phyloP scores from a whole-genome alignment of 2,329 filamentous ascomycete species.

The Didymella pinodella region DNA sequence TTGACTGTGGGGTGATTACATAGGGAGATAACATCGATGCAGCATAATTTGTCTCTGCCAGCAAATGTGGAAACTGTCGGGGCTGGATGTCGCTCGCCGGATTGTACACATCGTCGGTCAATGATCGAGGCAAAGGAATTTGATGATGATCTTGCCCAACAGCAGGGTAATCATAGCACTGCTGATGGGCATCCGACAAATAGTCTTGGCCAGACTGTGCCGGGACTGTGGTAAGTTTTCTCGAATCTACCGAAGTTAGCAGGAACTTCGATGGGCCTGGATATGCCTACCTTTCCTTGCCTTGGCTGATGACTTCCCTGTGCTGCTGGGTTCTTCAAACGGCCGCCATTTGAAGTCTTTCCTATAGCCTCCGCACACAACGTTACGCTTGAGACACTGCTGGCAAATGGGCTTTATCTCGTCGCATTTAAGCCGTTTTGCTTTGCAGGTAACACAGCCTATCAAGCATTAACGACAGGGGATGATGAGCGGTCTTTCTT shows the following conservation, averaged over 20 bases:
- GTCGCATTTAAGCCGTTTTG: constrained; percentile 76
- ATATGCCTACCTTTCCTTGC: constrained; percentile 56
- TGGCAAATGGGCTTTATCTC: constrained; percentile 73
- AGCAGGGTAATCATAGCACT: constrained; percentile 20
- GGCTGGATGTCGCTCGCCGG: constrained; percentile 24
- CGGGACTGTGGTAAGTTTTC: constrained; percentile 13
- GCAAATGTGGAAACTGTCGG: constrained; percentile 21
- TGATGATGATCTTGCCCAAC: constrained; percentile 24
- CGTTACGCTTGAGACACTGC: constrained; percentile 71
- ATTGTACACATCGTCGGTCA: constrained; percentile 21
- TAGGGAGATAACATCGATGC: constrained; percentile 35
- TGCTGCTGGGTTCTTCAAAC: constrained; percentile 69
- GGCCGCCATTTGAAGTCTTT: constrained; percentile 79
- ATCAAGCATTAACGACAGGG: constrained; percentile 19
- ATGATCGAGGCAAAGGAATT: constrained; percentile 18
- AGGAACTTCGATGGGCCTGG: not conserved
- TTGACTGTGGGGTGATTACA: constrained; percentile 33
- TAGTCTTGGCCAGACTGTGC: constrained; percentile 14
- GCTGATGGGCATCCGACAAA: constrained; percentile 7
- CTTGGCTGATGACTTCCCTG: constrained; percentile 54
- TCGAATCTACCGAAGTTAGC: constrained; percentile 27
- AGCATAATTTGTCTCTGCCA: constrained; percentile 20
- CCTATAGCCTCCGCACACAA: constrained; percentile 74
- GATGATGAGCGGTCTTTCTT: no score
- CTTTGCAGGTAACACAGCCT: constrained; percentile 78